Evolutionary conservation across 441 rosid genomes (phyloP).

Genomic region (Brassica balearica): DNA sequence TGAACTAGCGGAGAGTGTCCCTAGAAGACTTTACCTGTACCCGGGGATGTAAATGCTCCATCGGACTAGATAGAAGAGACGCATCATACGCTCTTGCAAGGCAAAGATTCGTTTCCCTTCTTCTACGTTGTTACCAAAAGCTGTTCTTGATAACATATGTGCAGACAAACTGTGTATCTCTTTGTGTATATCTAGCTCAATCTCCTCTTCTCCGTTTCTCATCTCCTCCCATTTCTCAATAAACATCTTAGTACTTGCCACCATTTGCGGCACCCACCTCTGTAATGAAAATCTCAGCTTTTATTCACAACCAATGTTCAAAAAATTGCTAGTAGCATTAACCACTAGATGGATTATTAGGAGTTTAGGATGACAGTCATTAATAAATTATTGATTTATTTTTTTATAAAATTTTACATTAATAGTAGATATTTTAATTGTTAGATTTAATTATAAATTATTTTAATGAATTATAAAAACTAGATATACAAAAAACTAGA

Average conservation of each 20-base stretch:
- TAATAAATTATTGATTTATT: too few species aligned
- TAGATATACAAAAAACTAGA: too few species aligned
- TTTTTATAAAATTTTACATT: too few species aligned
- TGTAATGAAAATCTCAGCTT: slow-evolving; percentile 30
- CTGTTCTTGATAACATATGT: slow-evolving; percentile 78
- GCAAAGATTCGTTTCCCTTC: slow-evolving; percentile 77
- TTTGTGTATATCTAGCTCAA: slow-evolving; percentile 68
- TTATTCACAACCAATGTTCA: not conserved
- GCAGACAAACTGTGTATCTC: slow-evolving; percentile 70
- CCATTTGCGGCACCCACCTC: slow-evolving; percentile 83
- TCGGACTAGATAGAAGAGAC: slow-evolving; percentile 58
- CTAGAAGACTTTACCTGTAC: slow-evolving; percentile 58
- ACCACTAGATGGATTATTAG: too few species aligned
- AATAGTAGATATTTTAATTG: too few species aligned
- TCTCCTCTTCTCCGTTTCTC: slow-evolving; percentile 58
- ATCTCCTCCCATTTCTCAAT: slow-evolving; percentile 71
- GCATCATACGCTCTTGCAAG: slow-evolving; percentile 73
- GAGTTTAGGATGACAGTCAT: too few species aligned
- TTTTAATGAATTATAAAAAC: too few species aligned
- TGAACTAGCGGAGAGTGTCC: not conserved
- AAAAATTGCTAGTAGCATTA: too few species aligned
- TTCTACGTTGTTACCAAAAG: slow-evolving; percentile 78
- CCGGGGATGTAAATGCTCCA: slow-evolving; percentile 80
- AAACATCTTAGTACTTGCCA: slow-evolving; percentile 52
- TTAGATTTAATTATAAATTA: too few species aligned